Conservation (phyloP, 2,329 filamentous ascomycete species). For the Cordyceps militaris region DNA sequence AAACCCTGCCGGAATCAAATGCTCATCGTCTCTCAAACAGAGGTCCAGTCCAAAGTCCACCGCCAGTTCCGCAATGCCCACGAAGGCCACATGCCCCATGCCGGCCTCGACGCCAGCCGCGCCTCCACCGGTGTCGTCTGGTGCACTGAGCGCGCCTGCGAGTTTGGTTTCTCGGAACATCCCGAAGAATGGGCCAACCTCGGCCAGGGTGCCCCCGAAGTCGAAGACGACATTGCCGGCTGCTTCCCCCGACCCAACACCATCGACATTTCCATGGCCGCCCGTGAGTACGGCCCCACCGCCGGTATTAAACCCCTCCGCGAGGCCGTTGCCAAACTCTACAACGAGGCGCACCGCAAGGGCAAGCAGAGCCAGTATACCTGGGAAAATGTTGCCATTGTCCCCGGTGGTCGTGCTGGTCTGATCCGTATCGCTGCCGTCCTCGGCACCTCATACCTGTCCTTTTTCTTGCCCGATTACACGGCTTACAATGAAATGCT, state of each 20-base stretch:
- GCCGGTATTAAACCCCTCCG: conserved; percentile 88
- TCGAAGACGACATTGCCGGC: conserved; percentile 85
- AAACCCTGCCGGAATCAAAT: neutral
- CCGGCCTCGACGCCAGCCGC: conserved; percentile 79
- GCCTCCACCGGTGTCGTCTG: conserved; percentile 92
- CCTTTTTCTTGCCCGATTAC: conserved; percentile 93
- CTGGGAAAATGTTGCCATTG: conserved; percentile 96
- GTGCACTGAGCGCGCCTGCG: conserved; percentile 79
- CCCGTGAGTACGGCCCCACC: conserved; percentile 86
- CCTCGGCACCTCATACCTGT: conserved; percentile 83
- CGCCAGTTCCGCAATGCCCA: conserved; percentile 84
- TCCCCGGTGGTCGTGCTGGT: conserved; percentile 85
- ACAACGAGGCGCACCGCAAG: conserved; percentile 86
- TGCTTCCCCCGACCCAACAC: conserved; percentile 75
- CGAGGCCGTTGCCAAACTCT: conserved; percentile 82
- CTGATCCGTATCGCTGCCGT: conserved; percentile 93
- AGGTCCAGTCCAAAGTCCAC: conserved; percentile 77
- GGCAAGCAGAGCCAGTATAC: conserved; percentile 86
- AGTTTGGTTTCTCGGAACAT: conserved; percentile 81
- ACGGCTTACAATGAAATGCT: conserved; percentile 98
- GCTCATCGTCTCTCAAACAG: conserved; percentile 35
- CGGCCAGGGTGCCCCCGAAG: conserved; percentile 88
- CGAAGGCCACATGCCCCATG: conserved; percentile 84
- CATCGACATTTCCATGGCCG: conserved; percentile 70
- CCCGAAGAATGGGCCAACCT: conserved; percentile 85